phyloP scores from a whole-genome alignment of 805 yeast genomes.

The Kregervanrija pseudodelftensis region DNA sequence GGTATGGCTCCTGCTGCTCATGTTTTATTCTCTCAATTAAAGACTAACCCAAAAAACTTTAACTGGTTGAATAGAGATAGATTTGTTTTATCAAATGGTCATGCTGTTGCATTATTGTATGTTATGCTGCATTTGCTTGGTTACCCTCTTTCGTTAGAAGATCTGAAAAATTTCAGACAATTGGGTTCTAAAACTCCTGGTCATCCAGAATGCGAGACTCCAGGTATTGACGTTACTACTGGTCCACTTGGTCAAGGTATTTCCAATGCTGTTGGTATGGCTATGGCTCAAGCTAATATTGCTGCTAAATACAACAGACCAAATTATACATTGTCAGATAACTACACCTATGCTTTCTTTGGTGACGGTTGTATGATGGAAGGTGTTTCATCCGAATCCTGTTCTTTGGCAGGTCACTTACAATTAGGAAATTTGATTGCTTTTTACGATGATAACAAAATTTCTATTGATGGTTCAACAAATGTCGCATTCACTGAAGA shows the following conservation, averaged over 20 bases:
- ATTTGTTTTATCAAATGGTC: constrained; percentile 93
- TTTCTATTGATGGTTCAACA: constrained; percentile 94
- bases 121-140: constrained; percentile 81
- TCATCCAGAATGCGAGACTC: constrained; percentile 89
- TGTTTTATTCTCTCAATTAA: constrained; percentile 72
- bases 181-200: constrained; percentile 91
- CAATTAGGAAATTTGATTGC: constrained; percentile 89
- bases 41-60: constrained; percentile 85
- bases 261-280: constrained; percentile 91
- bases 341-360: constrained; percentile 68
- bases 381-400: constrained; percentile 94
- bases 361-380: constrained; percentile 99
- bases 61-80: constrained; percentile 93
- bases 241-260: constrained; percentile 99
- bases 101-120: constrained; percentile 88
- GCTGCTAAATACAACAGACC: constrained; percentile 95
- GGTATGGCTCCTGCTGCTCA: constrained; percentile 97
- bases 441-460: constrained; percentile 93
- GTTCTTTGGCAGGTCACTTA: constrained; percentile 93
- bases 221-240: constrained; percentile 95
- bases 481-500: constrained; percentile 89
- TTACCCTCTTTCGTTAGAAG: constrained; percentile 72
- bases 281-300: constrained; percentile 86
- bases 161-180: constrained; percentile 86
- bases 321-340: constrained; percentile 61